Conservation (phyloP, 2,329 filamentous ascomycete genomes). For the Xylariales sp. region DNA sequence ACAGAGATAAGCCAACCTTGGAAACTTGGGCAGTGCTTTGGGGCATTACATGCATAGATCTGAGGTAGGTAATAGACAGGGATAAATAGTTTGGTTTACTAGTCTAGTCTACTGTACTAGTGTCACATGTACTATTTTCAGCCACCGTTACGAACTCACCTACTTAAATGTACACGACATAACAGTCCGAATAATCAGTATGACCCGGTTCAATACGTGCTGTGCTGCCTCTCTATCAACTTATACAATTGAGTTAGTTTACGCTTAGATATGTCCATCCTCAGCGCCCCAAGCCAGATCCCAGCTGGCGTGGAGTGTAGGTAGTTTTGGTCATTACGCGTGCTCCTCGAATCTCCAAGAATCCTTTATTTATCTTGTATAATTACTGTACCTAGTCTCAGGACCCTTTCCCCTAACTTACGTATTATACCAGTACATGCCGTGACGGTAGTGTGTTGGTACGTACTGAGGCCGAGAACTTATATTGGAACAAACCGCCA, state of each 20-base stretch:
- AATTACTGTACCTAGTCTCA: constrained; percentile 23
- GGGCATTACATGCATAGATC: neutral
- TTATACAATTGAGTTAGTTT: too few relatives aligned
- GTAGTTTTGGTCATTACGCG: constrained; percentile 25
- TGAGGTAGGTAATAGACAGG: neutral
- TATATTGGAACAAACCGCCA: neutral
- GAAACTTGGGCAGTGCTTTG: neutral
- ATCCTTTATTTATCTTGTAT: constrained; percentile 5
- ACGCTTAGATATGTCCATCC: too few relatives aligned
- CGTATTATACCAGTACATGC: neutral
- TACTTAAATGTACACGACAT: neutral
- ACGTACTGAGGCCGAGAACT: neutral
- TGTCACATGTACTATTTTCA: constrained; percentile 2
- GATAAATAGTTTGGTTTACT: constrained; percentile 2
- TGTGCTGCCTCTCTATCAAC: too few relatives aligned
- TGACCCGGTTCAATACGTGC: too few relatives aligned
- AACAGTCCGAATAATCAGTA: neutral
- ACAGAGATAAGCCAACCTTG: constrained; percentile 11
- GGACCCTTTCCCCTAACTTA: constrained; percentile 5
- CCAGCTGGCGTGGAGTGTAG: constrained; percentile 11
- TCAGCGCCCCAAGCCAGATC: neutral
- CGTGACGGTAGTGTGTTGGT: neutral
- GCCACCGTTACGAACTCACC: neutral
- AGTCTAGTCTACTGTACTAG: too few relatives aligned
- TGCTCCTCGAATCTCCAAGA: constrained; percentile 28